Evolutionary conservation across 208 protist genomes (phyloP).

Genomic region (Angomonas ambiguus): DNA sequence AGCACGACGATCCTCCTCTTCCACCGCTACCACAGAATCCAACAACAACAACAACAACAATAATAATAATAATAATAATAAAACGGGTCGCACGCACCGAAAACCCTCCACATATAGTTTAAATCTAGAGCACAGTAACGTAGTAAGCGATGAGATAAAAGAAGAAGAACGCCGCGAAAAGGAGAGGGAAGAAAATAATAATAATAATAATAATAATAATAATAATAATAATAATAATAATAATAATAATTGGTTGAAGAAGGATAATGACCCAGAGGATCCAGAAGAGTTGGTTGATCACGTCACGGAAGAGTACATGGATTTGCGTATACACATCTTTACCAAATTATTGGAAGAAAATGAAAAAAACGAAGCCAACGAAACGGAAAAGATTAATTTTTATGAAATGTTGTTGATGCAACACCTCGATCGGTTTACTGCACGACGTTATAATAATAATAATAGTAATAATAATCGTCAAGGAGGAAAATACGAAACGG

Average conservation of each 20-base stretch:
- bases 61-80: conserved; percentile 12
- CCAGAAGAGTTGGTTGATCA: too few species aligned
- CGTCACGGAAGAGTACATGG: neutral
- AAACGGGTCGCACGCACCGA: neutral
- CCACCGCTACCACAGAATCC: neutral
- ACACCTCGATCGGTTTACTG: neutral
- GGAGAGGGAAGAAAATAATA: neutral
- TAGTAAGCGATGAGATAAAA: neutral
- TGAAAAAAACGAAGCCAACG: neutral
- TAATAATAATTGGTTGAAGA: too few species aligned
- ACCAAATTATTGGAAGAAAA: neutral
- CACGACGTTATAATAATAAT: neutral
- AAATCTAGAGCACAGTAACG: neutral
- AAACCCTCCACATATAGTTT: neutral
- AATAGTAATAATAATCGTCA: neutral
- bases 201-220: conserved; percentile 6
- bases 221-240: neutral
- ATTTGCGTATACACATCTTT: neutral
- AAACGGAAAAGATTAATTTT: conserved; percentile 2
- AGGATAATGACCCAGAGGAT: too few species aligned
- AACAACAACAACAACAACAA: neutral
- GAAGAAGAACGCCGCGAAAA: neutral
- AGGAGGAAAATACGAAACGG: neutral
- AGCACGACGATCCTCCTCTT: neutral
- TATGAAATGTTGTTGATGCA: neutral